Conservation (phyloP, 257 asterid species). For the Capsicum pubescens region DNA sequence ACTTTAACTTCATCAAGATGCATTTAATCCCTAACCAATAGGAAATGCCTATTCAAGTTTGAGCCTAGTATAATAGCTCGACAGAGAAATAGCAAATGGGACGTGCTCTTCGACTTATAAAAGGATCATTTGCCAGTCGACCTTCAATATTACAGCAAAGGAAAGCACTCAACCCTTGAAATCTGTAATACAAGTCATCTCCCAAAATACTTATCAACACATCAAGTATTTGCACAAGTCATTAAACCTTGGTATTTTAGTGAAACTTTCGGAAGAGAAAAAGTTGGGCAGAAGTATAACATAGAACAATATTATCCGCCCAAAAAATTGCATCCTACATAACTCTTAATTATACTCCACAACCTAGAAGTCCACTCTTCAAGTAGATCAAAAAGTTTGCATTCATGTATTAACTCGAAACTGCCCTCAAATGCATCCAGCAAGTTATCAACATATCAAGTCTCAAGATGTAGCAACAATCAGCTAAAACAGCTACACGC, state of each 20-base stretch:
- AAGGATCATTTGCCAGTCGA: neutral
- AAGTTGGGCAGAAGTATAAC: neutral
- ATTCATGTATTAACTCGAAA: neutral
- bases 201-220: neutral
- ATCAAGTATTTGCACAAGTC: neutral
- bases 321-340: neutral
- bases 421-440: neutral
- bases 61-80: neutral
- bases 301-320: neutral
- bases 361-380: neutral
- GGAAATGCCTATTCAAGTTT: neutral
- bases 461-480: neutral
- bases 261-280: neutral
- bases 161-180: neutral
- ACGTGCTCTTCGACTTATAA: neutral
- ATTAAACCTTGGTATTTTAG: neutral
- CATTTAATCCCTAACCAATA: neutral
- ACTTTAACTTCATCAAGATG: slow-evolving; percentile 7
- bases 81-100: slow-evolving; percentile 10
- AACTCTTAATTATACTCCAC: neutral
- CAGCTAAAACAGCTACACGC: neutral
- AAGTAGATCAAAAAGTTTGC: neutral
- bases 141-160: neutral
- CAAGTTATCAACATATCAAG: neutral
- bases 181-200: neutral